Percentiles rank a stretch among this genome's conserved stretches.
Evolutionary conservation across 2,329 filamentous ascomycete genomes (phyloP).

Genomic region (Sporothrix mexicana): DNA sequence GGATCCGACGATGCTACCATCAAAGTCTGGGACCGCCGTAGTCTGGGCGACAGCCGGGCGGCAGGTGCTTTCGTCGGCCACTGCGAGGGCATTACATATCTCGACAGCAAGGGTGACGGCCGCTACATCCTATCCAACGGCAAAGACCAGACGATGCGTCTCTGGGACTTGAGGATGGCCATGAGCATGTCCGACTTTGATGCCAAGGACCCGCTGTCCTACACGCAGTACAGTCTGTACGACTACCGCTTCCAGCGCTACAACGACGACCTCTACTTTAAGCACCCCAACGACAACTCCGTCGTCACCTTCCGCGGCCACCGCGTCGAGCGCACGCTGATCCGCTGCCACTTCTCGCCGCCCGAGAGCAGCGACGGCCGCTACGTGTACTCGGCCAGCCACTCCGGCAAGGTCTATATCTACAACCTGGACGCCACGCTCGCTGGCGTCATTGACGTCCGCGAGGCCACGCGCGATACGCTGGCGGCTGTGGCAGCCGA

Average conservation of each 20-base stretch:
- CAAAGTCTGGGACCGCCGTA: constrained; percentile 95
- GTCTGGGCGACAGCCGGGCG: constrained; percentile 81
- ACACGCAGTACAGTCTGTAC: constrained; percentile 72
- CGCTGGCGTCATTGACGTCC: constrained; percentile 79
- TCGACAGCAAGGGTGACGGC: constrained; percentile 73
- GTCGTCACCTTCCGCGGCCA: constrained; percentile 94
- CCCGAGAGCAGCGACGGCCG: constrained; percentile 82
- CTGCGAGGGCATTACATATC: constrained; percentile 69
- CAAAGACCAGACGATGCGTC: constrained; percentile 96
- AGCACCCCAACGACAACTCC: constrained; percentile 85
- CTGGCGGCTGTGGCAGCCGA: constrained; percentile 4
- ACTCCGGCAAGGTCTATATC: constrained; percentile 86
- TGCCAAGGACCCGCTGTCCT: constrained; percentile 59
- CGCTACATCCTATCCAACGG: constrained; percentile 90
- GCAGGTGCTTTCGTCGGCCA: constrained; percentile 71
- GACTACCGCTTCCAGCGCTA: constrained; percentile 77
- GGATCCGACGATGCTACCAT: constrained; percentile 93
- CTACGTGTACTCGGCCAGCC: constrained; percentile 91
- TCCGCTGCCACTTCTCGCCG: constrained; percentile 94
- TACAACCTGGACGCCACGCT: constrained; percentile 90
- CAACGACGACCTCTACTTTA: constrained; percentile 68
- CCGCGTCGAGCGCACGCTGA: constrained; percentile 84
- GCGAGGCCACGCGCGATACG: constrained; percentile 60
- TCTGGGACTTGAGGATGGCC: constrained; percentile 94
- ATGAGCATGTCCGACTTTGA: constrained; percentile 72